Evolutionary conservation across 2,329 filamentous ascomycete species (phyloP), one percentile per base, ranked within the genome.

Genomic region (Paramyrothecium roridum): DNA sequence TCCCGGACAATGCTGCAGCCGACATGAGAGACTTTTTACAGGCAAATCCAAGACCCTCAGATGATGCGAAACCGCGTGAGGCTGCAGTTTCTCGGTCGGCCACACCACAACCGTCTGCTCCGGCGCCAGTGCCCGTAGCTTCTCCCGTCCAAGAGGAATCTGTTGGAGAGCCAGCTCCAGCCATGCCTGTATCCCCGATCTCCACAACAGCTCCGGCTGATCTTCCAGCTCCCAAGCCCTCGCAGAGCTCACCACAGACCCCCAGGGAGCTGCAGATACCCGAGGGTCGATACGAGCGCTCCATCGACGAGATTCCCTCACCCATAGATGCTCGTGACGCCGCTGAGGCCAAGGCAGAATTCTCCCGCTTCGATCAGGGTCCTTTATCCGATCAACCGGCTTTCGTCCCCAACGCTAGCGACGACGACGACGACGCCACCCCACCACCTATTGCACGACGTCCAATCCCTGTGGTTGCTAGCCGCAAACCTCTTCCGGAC

Each of bases 331-430:
- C 80, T 1, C 73, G 75, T 10, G 83, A 89, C 58, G 80, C 79
- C 8, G 73, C 75, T 46, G 80, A 87, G 61, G 82, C 84, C n/a
- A 76, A 79, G 33, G 73, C 80, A 12, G 86, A 87, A 54, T 85
- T 85, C 61, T 76, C 82, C 17, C 80, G 77, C 22, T 98, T 98
- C 67, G 89, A 95, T 65, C 93, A 98, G 73, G 95, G 93, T 2
- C 95, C 95, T 2, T 80, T 97, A 22, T 73, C 83, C 11, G 92
- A 98, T 55, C 89, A 95, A 70, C 93, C 95, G 3, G 90, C 92
- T 1, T 96, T 96, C 66, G 80, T 84, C 12, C 90, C 90, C 0
- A 78, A 86, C 16, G 77, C 78, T 23, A 76, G 80, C 22, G 77
- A 77, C 37, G 73, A 73, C 3, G 72, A 80, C 10, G 80, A 79